Evolutionary conservation across 371 early-diverging fungal genomes (phyloP).

Genomic region (Apophysomyces variabilis): DNA sequence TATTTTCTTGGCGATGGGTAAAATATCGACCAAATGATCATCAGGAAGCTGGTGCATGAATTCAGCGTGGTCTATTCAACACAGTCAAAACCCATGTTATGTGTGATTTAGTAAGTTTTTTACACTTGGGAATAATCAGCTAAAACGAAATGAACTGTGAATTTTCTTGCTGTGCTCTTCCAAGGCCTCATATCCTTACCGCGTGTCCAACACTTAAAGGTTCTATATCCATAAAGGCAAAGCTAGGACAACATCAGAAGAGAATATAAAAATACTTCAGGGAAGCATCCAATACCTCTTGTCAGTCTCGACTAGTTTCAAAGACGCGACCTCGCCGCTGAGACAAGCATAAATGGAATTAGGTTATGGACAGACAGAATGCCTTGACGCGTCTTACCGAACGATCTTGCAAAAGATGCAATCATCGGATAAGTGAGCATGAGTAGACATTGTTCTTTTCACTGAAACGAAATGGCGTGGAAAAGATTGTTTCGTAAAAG

Average conservation of each 20-base stretch:
- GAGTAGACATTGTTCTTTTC: not conserved
- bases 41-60: conserved; percentile 91
- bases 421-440: conserved; percentile 38
- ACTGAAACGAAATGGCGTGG: not conserved
- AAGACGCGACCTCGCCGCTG: conserved; percentile 83
- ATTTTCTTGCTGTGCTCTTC: not conserved
- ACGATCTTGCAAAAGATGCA: conserved; percentile 95
- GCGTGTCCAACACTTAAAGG: conserved; percentile 83
- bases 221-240: conserved; percentile 77
- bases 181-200: conserved; percentile 46
- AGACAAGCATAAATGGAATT: not conserved
- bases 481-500: not conserved
- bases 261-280: not conserved
- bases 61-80: conserved; percentile 80
- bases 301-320: conserved; percentile 83
- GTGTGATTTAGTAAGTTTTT: not conserved
- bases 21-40: conserved; percentile 79
- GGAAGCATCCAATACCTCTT: conserved; percentile 53
- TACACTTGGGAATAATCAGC: conserved; percentile 88
- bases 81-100: not conserved
- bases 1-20: conserved; percentile 91
- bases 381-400: conserved; percentile 32
- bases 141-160: conserved; percentile 21
- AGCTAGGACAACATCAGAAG: conserved; percentile 34
- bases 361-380: not conserved